Evolutionary conservation across 2,329 filamentous ascomycete species (phyloP).

Genomic region (Pochonia chlamydosporia): DNA sequence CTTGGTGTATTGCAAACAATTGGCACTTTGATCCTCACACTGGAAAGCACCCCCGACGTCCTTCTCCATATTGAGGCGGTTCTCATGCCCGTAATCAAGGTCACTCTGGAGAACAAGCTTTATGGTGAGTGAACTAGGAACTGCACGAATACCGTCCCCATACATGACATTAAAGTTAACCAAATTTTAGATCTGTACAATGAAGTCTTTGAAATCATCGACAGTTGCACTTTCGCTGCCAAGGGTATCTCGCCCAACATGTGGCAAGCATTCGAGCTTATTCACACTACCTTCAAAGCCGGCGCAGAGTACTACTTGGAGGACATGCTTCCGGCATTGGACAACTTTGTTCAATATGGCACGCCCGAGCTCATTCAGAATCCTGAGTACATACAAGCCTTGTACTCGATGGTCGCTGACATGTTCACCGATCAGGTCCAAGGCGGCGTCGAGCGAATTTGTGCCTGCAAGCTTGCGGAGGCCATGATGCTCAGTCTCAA

Average conservation of each 20-base stretch:
- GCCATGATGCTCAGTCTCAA: slow-evolving; percentile 94
- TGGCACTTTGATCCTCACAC: slow-evolving; percentile 89
- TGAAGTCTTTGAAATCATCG: slow-evolving; percentile 97
- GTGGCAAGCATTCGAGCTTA: slow-evolving; percentile 97
- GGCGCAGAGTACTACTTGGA: slow-evolving; percentile 96
- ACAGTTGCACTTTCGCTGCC: slow-evolving; percentile 96
- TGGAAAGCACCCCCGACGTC: slow-evolving; percentile 96
- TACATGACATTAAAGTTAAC: background rate
- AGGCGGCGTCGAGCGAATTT: slow-evolving; percentile 89
- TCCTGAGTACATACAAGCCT: slow-evolving; percentile 77
- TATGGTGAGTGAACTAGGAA: slow-evolving; percentile 76
- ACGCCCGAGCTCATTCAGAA: slow-evolving; percentile 74
- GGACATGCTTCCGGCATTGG: slow-evolving; percentile 95
- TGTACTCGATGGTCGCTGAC: slow-evolving; percentile 89
- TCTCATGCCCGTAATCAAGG: slow-evolving; percentile 92
- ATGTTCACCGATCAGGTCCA: slow-evolving; percentile 93
- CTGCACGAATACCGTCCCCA: background rate
- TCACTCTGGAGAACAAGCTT: slow-evolving; percentile 95
- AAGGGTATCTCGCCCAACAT: slow-evolving; percentile 94
- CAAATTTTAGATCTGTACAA: slow-evolving; percentile 73
- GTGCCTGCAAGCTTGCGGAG: slow-evolving; percentile 94
- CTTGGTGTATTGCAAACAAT: slow-evolving; percentile 96
- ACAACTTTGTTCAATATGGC: slow-evolving; percentile 97
- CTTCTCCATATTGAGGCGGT: slow-evolving; percentile 91
- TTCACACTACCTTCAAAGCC: slow-evolving; percentile 94